phyloP scores from a whole-genome alignment of 2,329 filamentous ascomycete genomes.

The Fusarium clavum region DNA sequence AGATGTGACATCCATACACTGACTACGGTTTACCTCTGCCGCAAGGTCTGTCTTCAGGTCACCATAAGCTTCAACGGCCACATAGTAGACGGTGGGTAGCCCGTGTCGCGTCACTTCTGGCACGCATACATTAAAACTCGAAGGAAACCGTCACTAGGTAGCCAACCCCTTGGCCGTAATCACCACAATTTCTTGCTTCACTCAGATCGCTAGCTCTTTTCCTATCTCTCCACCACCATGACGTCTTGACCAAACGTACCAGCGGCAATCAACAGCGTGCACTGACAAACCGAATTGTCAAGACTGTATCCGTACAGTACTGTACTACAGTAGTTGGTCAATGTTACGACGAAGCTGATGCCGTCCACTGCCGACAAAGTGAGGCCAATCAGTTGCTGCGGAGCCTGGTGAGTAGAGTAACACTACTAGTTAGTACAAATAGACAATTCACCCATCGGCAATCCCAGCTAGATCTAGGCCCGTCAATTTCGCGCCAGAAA shows the following conservation, averaged over 20 bases:
- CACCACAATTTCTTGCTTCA: not conserved
- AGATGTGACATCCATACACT: conserved; percentile 14
- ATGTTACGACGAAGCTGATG: conserved; percentile 3
- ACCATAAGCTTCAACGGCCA: conserved; percentile 23
- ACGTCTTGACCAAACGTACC: conserved; percentile 17
- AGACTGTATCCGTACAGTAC: not conserved
- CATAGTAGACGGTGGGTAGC: conserved; percentile 29
- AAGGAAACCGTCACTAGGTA: not conserved
- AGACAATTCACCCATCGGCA: conserved; percentile 19
- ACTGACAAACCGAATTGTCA: conserved; percentile 2
- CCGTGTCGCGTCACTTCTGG: conserved; percentile 18
- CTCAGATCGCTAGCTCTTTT: conserved; percentile 1
- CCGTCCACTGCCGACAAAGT: conserved; percentile 23
- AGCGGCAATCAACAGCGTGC: conserved; percentile 4
- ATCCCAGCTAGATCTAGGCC: conserved; percentile 17
- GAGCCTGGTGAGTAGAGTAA: conserved; percentile 11
- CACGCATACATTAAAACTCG: not conserved
- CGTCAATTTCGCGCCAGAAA: conserved; percentile 37
- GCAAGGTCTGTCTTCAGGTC: conserved; percentile 28
- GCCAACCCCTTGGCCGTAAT: not conserved
- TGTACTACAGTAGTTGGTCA: not conserved
- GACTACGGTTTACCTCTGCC: conserved; percentile 20
- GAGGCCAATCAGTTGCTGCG: conserved; percentile 20
- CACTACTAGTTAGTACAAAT: not conserved
- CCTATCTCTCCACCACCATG: conserved; percentile 7